Base-by-base conservation (phyloP, 2,329 filamentous ascomycete species). In the Aureobasidium lini region DNA sequence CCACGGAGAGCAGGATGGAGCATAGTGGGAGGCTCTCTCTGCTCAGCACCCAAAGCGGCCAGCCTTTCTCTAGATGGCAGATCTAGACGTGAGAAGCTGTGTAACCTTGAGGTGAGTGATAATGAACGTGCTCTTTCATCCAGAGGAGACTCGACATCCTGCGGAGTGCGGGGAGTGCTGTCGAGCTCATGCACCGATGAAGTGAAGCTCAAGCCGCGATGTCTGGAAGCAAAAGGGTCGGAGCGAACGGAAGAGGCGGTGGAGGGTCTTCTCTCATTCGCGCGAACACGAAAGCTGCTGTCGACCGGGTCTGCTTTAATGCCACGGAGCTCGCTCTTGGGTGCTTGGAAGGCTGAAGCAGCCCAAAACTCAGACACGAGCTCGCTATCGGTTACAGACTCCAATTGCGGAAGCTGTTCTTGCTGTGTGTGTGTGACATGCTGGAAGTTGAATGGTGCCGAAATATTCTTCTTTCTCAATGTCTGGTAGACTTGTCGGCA, bases 401-500 rank as follows among this genome's bases (percentile, higher is more conserved):
- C 77, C 18, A 85, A 70, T 4, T 73, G 73, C 34, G 79, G 75
- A 59, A 84, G 77, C 59, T 85, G 79, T 28, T 78, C 70, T 28
- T 79, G 77, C 59, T 79, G 78, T 31, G 82, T 83, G 66, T 86
- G 83, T 37, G 81, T 82, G 56, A 86, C 70, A 66, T 86, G 84
- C 62, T 85, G 82, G 66, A 86, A 86, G 65, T 84, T 81, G 69
- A 84, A 86, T 1, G 84, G 84, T 60, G 78, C 78, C 0, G 84
- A 86, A 56, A 86, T 86, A 60, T 74, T 73, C 43, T 71, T 72
- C 67, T 81, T 81, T 57, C 65, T 68, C 11, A 68, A 63, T 50
- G 70, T 58, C 42, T 57, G 50, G 56, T 57, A 56, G 60, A 57
- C 54, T 47, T 48, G 54, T 40, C 34, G 42, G 31, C n/a, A 46